phyloP scores from a whole-genome alignment of 352 stramenopile species.

The Phytophthora sp. region DNA sequence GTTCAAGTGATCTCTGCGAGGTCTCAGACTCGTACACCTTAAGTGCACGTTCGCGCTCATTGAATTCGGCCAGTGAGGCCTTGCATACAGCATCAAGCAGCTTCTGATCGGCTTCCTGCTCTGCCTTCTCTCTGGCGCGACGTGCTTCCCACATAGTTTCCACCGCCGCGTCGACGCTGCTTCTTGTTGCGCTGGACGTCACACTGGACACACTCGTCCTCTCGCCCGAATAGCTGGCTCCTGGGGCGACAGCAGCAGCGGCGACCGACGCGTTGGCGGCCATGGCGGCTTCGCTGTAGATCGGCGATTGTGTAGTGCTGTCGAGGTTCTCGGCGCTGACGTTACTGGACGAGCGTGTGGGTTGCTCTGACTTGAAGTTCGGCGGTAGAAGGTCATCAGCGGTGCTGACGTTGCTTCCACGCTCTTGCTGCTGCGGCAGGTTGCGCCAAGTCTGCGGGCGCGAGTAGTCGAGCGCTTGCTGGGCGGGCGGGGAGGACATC shows the following conservation, averaged over 20 bases:
- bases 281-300: conserved; percentile 24
- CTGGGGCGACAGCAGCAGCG: conserved; percentile 12
- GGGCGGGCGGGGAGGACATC: conserved; percentile 14
- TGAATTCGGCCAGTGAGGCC: conserved; percentile 77
- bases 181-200: conserved; percentile 30
- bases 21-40: conserved; percentile 58
- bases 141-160: conserved; percentile 75
- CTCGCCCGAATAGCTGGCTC: conserved; percentile 3
- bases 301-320: conserved; percentile 21
- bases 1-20: conserved; percentile 35
- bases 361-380: conserved; percentile 24
- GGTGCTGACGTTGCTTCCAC: conserved; percentile 15
- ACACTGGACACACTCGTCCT: conserved; percentile 22
- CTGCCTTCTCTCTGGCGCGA: conserved; percentile 51
- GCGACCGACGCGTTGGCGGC: conserved; percentile 31
- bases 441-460: conserved; percentile 53
- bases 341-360: conserved; percentile 23
- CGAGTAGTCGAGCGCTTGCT: conserved; percentile 39
- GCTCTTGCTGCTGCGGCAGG: conserved; percentile 40
- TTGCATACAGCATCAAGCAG: conserved; percentile 81
- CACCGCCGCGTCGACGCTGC: conserved; percentile 44
- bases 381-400: neutral
- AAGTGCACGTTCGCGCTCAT: conserved; percentile 67
- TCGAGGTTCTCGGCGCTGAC: conserved; percentile 16
- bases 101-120: conserved; percentile 71